Evolutionary conservation across 768 basidiomycete species (phyloP).

Genomic region (Amanita molliuscula): DNA sequence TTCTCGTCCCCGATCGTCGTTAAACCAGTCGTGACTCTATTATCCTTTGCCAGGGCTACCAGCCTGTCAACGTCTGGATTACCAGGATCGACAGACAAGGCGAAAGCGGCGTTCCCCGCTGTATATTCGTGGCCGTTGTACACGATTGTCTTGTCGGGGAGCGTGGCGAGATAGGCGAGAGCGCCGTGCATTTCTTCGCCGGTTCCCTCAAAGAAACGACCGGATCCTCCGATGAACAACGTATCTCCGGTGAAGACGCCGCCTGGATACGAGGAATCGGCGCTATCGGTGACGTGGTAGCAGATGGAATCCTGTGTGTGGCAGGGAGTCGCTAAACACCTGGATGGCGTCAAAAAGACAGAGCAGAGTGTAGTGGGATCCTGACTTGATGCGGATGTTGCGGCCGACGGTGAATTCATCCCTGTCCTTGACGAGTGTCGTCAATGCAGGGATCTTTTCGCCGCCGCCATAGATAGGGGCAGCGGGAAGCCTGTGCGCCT

Average conservation of each 20-base stretch:
- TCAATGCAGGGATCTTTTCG: slow-evolving; percentile 51
- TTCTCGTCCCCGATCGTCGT: slow-evolving; percentile 92
- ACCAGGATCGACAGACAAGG: slow-evolving; percentile 42
- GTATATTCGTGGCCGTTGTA: slow-evolving; percentile 96
- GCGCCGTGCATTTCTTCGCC: slow-evolving; percentile 75
- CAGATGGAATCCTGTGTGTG: slow-evolving; percentile 97
- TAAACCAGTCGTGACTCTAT: slow-evolving; percentile 63
- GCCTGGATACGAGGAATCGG: slow-evolving; percentile 42
- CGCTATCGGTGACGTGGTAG: slow-evolving; percentile 59
- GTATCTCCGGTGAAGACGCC: slow-evolving; percentile 95
- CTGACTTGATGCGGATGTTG: slow-evolving; percentile 48
- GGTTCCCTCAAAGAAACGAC: slow-evolving; percentile 89
- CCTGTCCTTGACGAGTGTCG: slow-evolving; percentile 69
- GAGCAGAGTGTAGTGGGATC: slow-evolving; percentile 8
- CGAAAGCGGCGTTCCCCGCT: slow-evolving; percentile 62
- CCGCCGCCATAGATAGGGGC: slow-evolving; percentile 78
- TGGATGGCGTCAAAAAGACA: slow-evolving; percentile 14
- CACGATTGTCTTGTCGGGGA: slow-evolving; percentile 73
- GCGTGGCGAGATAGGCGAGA: slow-evolving; percentile 53
- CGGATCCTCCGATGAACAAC: slow-evolving; percentile 81
- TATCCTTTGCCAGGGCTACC: slow-evolving; percentile 41
- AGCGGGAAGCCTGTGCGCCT: slow-evolving; percentile 17
- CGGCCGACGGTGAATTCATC: slow-evolving; percentile 71
- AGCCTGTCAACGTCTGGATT: slow-evolving; percentile 56
- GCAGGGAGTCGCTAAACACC: slow-evolving; percentile 82